A percentile compares a stretch with the other conserved stretches of the same genome.
These are phyloP conservation scores for Hygrocybe punicea DNA, from an alignment of 768 basidiomycete species.

Conservation along the genomic window DNA sequence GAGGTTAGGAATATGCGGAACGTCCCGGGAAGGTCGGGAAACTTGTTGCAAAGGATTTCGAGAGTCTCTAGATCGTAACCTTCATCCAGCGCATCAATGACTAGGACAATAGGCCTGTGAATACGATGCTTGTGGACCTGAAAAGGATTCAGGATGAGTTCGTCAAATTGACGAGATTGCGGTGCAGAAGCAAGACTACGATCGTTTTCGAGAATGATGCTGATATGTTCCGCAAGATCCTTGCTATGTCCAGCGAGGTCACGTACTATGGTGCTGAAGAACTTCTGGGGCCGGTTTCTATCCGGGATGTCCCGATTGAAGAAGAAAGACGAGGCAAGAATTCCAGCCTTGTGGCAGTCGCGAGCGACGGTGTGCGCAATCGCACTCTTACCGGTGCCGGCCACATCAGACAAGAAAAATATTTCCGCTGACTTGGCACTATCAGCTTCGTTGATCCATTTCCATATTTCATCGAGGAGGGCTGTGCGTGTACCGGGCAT, in stretches of 20 bases:
- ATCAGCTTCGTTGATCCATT: slow-evolving; percentile 11
- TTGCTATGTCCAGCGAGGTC: slow-evolving; percentile 12
- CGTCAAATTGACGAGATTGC: slow-evolving; percentile 14
- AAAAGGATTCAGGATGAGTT: slow-evolving; percentile 13
- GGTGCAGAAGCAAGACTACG: slow-evolving; percentile 9
- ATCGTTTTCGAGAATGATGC: slow-evolving; percentile 9
- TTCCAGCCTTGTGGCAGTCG: slow-evolving; percentile 7
- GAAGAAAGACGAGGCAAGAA: slow-evolving; percentile 21
- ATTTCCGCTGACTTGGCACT: slow-evolving; percentile 7
- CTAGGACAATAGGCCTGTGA: slow-evolving; percentile 9
- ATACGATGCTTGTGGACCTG: neutral
- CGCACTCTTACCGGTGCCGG: slow-evolving; percentile 21
- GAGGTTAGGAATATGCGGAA: slow-evolving; percentile 22
- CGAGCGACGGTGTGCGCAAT: slow-evolving; percentile 20
- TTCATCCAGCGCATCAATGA: slow-evolving; percentile 27
- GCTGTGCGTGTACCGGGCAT: slow-evolving; percentile 10
- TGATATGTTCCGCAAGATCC: slow-evolving; percentile 11
- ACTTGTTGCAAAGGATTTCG: slow-evolving; percentile 12
- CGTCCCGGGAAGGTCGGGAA: slow-evolving; percentile 14
- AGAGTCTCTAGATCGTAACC: slow-evolving; percentile 14
- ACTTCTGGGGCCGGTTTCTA: slow-evolving; percentile 10
- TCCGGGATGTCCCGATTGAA: slow-evolving; percentile 15
- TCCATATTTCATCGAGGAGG: slow-evolving; percentile 8
- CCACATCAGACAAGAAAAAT: slow-evolving; percentile 17
- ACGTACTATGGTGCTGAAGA: slow-evolving; percentile 19